Percentiles rank a stretch among this genome's conserved stretches.
Evolutionary conservation across 768 basidiomycete genomes (phyloP).

Genomic region (Panaeolus papilionaceus): DNA sequence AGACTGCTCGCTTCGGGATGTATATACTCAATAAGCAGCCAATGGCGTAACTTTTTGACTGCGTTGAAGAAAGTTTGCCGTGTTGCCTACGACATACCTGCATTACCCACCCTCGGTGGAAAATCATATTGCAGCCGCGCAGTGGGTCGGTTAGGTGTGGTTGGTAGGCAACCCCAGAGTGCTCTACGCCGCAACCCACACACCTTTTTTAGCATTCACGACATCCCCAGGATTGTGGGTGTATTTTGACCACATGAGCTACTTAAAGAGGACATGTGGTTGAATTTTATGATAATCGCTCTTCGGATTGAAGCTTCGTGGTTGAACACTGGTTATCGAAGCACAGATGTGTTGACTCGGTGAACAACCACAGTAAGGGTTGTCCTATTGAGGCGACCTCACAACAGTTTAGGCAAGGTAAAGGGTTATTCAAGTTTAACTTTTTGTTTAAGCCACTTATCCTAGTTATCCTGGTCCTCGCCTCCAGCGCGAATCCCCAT

Average conservation of each 20-base stretch:
- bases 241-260: background rate
- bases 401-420: background rate
- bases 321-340: background rate
- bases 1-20: background rate
- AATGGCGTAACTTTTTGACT: background rate
- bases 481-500: background rate
- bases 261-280: background rate
- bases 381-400: too few species aligned
- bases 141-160: background rate
- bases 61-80: background rate
- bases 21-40: background rate
- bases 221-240: background rate
- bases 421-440: background rate
- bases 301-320: background rate
- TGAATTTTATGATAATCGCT: background rate
- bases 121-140: background rate
- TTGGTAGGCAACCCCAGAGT: background rate
- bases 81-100: background rate
- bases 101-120: slow-evolving; percentile 2
- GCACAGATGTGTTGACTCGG: background rate
- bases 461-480: background rate
- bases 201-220: background rate
- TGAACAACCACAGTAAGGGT: background rate
- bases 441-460: background rate
- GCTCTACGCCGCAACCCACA: background rate